Evolutionary conservation across 2,329 filamentous ascomycete genomes (phyloP), one percentile per base, ranked within the genome.

Genomic region (Ophiostoma fasciatum): DNA sequence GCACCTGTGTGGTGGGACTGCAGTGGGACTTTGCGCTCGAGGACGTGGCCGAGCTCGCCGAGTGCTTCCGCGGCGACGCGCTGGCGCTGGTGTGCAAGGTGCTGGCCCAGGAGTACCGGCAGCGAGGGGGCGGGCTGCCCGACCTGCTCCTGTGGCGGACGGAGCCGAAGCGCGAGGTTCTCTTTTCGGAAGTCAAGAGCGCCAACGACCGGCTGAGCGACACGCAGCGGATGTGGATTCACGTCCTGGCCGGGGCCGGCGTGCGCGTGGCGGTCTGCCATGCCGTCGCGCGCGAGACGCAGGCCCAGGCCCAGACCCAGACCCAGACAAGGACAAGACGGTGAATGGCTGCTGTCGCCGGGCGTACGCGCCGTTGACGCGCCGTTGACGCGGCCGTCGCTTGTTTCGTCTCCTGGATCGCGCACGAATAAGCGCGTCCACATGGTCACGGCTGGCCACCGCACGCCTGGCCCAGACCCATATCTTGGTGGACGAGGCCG

Each of bases 191-290:
- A 56, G 80, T 85, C 39, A 85, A 87, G 62, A 82, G 76, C 46
- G 78, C 76, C 53, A 94, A 94, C 57, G 90, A 98, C 64, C 74
- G 85, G 27, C 62, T 98, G 50, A 96, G 88, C 57, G 90, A 98
- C 62, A 93, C 87, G 14, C 90, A 98, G 61, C 66, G 90, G 47
- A 67, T 98, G 46, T 98, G 90, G 90, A 94, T 96, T 49, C 83
- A 96, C 63, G 84, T 94, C 7, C 66, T 98, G 36, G 79, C 77
- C 7, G 78, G 79, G 1, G 85, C 87, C 1, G 88, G 90, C 3
- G 70, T 96, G 27, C 72, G 68, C 46, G 88, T 96, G 20, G 87
- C 93, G 48, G 63, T 96, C 45, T 92, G 71, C 51, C 71, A 75
- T 52, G 73, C 71, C 11, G 57, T 71, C 26, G 69, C 70, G 27